Percentiles rank a stretch among this genome's conserved stretches.
Evolutionary conservation across 2,329 filamentous ascomycete species (phyloP).

Genomic region (Ascomycota sp.): DNA sequence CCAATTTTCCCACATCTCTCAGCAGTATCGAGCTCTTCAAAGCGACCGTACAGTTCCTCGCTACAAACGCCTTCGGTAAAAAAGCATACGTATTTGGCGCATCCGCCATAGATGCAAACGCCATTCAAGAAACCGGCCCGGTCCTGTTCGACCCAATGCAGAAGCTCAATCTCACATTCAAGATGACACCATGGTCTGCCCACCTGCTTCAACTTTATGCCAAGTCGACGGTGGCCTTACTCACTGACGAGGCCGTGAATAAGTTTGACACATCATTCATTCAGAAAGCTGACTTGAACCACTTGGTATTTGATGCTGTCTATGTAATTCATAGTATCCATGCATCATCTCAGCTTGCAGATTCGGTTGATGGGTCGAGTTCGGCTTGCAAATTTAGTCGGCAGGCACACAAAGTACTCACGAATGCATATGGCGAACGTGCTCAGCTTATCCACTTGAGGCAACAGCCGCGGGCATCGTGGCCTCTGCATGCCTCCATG

Average conservation of each 20-base stretch:
- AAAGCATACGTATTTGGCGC: slow-evolving; percentile 36
- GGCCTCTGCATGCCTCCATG: slow-evolving; percentile 9
- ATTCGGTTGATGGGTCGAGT: slow-evolving; percentile 20
- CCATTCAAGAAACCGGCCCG: slow-evolving; percentile 30
- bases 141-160: slow-evolving; percentile 59
- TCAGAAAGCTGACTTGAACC: slow-evolving; percentile 29
- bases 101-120: slow-evolving; percentile 11
- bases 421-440: slow-evolving; percentile 55
- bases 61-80: slow-evolving; percentile 48
- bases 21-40: slow-evolving; percentile 92
- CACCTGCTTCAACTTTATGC: slow-evolving; percentile 53
- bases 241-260: slow-evolving; percentile 54
- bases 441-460: slow-evolving; percentile 45
- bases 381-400: slow-evolving; percentile 24
- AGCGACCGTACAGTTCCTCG: slow-evolving; percentile 72
- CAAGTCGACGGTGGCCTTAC: slow-evolving; percentile 48
- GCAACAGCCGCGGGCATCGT: slow-evolving; percentile 11
- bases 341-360: slow-evolving; percentile 7
- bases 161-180: slow-evolving; percentile 67
- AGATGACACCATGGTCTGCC: slow-evolving; percentile 79
- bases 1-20: slow-evolving; percentile 57
- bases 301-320: slow-evolving; percentile 33
- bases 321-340: slow-evolving; percentile 16
- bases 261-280: slow-evolving; percentile 81
- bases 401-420: slow-evolving; percentile 44